Evolutionary conservation across 805 yeast species (phyloP), one percentile per base, ranked within the genome.

Genomic region (Sugiyamaella americana): DNA sequence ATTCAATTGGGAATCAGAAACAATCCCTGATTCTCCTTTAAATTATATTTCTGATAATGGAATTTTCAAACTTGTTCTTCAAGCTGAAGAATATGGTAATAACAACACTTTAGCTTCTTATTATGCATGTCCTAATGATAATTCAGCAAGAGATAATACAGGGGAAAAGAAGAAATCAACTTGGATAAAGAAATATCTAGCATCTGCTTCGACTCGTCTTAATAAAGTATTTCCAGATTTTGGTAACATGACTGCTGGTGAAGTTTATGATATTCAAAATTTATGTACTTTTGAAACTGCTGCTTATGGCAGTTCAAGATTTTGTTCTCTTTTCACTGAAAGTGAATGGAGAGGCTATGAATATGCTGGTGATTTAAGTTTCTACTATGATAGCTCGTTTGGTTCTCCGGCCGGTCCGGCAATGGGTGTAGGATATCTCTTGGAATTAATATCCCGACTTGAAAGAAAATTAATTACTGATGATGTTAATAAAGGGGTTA

Each of bases 201-300:
- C 62, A 5, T 66, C 62, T 18, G 85, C 85, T 22, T 73, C 81
- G 3, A 61, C 61, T n/a, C 73, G 93, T 54, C 66, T 84, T 41
- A 74, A 75, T 56, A 59, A 61, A 40, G 69, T 73, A 43, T 77
- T 84, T 45, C 52, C 58, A 2, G 58, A 51, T 6, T 67, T 70
- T 53, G 60, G 52, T 11, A 67, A 76, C 53, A 53, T 84, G 46
- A 72, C 79, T 2, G 58, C 68, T 1, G 56, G 61, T 34, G 91
- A 86, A 55, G 74, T 79, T 21, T 64, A 61, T 36, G 63, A 63
- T 22, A 56, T 84, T 52, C 79, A 82, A 56, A 68, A 71, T 11
- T 73, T 79, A 65, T 84, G 93, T 65, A 88, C 85, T 2, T 86
- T 72, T 59, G 95, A 86, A 64, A 65, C 84, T 41, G 84, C 83